Evolutionary conservation across 495 filamentous ascomycete species (phyloP).

Genomic region (Astrocystis sublimbata): DNA sequence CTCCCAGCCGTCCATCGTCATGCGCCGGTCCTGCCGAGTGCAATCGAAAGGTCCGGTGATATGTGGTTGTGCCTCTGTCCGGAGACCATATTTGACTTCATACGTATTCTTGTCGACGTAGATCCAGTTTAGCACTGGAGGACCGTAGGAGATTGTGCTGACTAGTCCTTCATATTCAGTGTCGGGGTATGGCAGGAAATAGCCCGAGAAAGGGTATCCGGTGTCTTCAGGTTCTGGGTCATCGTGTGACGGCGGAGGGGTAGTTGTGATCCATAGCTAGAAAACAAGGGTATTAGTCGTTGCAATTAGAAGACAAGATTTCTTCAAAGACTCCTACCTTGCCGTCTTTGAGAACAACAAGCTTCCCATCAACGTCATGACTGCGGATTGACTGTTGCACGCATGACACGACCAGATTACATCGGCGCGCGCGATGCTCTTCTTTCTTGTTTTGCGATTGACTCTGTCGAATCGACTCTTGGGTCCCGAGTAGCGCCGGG

Average conservation of each 20-base stretch:
- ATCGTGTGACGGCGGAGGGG: slow-evolving; percentile 21
- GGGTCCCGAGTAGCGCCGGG: slow-evolving; percentile 47
- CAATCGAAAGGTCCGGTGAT: slow-evolving; percentile 59
- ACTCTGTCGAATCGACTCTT: slow-evolving; percentile 49
- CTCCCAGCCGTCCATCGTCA: slow-evolving; percentile 55
- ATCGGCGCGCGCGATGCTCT: slow-evolving; percentile 46
- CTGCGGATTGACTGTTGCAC: slow-evolving; percentile 33
- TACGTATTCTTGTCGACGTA: slow-evolving; percentile 59
- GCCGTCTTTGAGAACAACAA: slow-evolving; percentile 42
- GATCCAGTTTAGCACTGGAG: slow-evolving; percentile 65
- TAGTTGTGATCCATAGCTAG: slow-evolving; percentile 33
- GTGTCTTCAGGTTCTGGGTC: slow-evolving; percentile 10
- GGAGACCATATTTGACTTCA: slow-evolving; percentile 57
- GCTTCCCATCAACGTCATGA: slow-evolving; percentile 39
- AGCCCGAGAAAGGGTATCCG: slow-evolving; percentile 56
- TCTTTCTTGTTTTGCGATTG: slow-evolving; percentile 45
- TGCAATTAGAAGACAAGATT: not conserved
- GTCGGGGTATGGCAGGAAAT: slow-evolving; percentile 60
- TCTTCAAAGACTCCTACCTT: slow-evolving; percentile 30
- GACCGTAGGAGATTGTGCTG: slow-evolving; percentile 58
- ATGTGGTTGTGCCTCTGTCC: slow-evolving; percentile 49
- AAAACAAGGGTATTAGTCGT: slow-evolving; percentile 16
- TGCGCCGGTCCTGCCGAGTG: slow-evolving; percentile 54
- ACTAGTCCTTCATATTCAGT: slow-evolving; percentile 58
- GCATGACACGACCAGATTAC: slow-evolving; percentile 45